Evolutionary conservation across 2,329 filamentous ascomycete genomes (phyloP).

Genomic region (Coniochaeta hoffmannii): DNA sequence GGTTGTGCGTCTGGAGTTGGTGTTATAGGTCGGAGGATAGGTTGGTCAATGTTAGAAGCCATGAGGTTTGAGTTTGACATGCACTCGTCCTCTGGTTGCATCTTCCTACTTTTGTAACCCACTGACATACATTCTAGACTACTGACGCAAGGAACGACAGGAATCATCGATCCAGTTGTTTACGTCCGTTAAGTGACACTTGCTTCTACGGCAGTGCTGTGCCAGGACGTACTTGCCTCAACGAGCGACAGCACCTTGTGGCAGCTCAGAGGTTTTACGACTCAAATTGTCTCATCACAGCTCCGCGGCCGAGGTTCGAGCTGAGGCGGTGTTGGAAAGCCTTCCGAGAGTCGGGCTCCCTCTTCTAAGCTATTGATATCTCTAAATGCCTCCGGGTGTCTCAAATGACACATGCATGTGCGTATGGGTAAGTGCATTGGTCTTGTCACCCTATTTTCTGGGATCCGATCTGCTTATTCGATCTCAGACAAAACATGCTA

Average conservation of each 20-base stretch:
- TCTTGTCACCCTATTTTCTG: not conserved
- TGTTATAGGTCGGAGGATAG: not conserved
- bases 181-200: not conserved
- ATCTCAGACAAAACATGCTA: no score
- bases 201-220: not conserved
- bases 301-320: not conserved
- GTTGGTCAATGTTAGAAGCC: not conserved
- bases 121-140: not conserved
- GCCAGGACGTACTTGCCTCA: not conserved
- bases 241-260: not conserved
- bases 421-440: not conserved
- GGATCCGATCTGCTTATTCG: not conserved
- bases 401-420: not conserved
- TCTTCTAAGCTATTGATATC: not conserved
- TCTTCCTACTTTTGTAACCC: not conserved
- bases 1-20: not conserved
- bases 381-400: not conserved
- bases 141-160: not conserved
- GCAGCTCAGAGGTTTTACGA: not conserved
- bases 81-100: not conserved
- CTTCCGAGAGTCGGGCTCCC: not conserved
- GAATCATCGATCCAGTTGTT: not conserved
- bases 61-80: not conserved
- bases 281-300: not conserved
- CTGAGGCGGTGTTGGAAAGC: not conserved